Evolutionary conservation across 129 eudicot genomes (phyloP).

Genomic region (Rutidosis leptorrhynchoides): DNA sequence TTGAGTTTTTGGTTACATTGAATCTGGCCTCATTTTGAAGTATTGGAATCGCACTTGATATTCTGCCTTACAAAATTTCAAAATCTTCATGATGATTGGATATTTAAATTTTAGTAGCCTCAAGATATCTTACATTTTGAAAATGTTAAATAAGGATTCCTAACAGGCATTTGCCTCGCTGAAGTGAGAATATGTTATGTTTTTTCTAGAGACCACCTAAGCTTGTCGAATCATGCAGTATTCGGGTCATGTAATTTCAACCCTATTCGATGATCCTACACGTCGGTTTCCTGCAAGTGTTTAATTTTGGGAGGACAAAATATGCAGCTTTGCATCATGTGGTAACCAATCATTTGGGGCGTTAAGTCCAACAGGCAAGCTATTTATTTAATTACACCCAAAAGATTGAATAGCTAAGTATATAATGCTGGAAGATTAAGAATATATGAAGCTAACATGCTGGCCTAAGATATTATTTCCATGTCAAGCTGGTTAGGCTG

Average conservation of each 20-base stretch:
- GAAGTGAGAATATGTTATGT: background rate
- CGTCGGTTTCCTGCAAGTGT: background rate
- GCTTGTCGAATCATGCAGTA: background rate
- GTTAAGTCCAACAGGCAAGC: background rate
- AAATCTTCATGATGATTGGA: background rate
- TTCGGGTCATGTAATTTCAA: constrained; percentile 1
- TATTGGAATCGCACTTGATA: background rate
- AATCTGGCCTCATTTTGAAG: background rate
- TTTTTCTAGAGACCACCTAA: constrained; percentile 2
- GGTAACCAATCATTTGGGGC: constrained; percentile 1
- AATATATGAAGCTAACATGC: background rate
- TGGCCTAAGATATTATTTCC: background rate
- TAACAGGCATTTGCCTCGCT: background rate
- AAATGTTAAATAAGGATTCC: background rate
- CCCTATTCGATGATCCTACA: constrained; percentile 15
- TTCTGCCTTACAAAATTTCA: background rate
- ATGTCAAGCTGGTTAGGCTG: constrained; percentile 6
- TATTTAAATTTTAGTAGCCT: background rate
- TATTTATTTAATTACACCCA: background rate
- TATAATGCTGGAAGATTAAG: background rate
- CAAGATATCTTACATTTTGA: background rate
- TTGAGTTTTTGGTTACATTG: background rate
- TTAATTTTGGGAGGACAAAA: background rate
- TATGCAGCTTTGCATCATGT: constrained; percentile 10
- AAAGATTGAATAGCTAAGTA: background rate